Evolutionary conservation across 2,329 filamentous ascomycete species (phyloP), one percentile per base, ranked within the genome.

Genomic region (Xylaria arbuscula): DNA sequence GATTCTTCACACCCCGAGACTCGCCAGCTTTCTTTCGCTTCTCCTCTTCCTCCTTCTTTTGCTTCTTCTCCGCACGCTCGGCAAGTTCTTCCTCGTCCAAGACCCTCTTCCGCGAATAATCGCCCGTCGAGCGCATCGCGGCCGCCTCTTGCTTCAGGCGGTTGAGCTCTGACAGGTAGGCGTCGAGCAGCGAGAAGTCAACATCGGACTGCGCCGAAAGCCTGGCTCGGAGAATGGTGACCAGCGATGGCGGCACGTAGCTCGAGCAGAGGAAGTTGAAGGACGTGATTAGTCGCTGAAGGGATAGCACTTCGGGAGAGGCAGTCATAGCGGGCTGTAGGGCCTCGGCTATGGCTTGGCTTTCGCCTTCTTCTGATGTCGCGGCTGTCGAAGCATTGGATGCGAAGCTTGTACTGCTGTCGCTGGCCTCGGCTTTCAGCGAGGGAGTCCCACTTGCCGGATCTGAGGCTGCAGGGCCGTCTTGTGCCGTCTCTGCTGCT

Each of bases 21-120:
- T 93, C 88, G 28, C 83, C 84, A 2, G 87, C 88, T 82, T 97
- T 94, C 81, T 90, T 94, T 79, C 89, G 91, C 82, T 91, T 92
- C 67, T 97, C 94, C 67, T 97, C 94, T 70, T 97, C 95, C 59
- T 97, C 94, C 81, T 91, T 89, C 79, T 90, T 94, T 51, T 91
- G 85, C 83, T 92, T 94, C 87, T 96, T 97, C 78, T 94, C 92
- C 2, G 89, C 89, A 2, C 90, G 82, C 13, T 85, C 84, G 13
- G 88, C 86, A 42, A 88, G 87, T 28, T 89, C 87, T 38, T 93
- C 90, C 42, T 93, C 92, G 68, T 93, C 90, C 0, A 85, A 78
- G 0, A 80, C 80, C 17, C 90, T 86, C 78, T 94, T 95, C 22
- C 90, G 85, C 3, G 91, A 89, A 78, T 91, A 93, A 78, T 94